A percentile compares a stretch with the other conserved stretches of the same genome.
These are phyloP conservation scores for Kuraishia capsulata DNA, from an alignment of 805 yeast species.

Conservation along the genomic window DNA sequence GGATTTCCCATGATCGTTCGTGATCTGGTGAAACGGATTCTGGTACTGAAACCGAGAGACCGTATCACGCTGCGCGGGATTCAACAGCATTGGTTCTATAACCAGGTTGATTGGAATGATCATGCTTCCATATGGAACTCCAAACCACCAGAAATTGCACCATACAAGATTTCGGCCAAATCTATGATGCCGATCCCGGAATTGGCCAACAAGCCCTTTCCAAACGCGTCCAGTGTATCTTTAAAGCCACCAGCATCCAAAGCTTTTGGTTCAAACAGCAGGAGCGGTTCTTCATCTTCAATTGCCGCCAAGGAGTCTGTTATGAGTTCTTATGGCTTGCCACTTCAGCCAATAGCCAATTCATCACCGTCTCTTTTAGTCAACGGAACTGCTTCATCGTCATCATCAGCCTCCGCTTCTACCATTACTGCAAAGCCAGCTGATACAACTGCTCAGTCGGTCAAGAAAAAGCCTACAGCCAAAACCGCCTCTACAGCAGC, in stretches of 20 bases:
- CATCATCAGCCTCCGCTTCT: constrained; percentile 13
- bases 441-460: constrained; percentile 1
- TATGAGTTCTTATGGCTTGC: not conserved
- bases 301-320: not conserved
- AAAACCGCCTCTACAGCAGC: constrained; percentile 12
- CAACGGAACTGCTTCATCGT: constrained; percentile 5
- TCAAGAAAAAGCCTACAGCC: constrained; percentile 1
- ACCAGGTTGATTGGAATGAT: constrained; percentile 44
- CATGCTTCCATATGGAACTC: constrained; percentile 47
- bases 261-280: not conserved
- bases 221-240: constrained; percentile 2
- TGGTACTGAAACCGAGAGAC: constrained; percentile 54
- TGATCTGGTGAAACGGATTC: constrained; percentile 62
- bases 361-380: constrained; percentile 11
- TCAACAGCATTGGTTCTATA: constrained; percentile 56
- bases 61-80: constrained; percentile 50
- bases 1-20: constrained; percentile 70
- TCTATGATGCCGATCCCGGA: constrained; percentile 73
- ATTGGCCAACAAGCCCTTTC: constrained; percentile 18
- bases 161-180: constrained; percentile 67
- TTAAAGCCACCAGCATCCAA: not conserved
- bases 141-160: constrained; percentile 56
- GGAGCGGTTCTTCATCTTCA: not conserved
- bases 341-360: constrained; percentile 4
- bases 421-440: constrained; percentile 7